These are phyloP conservation scores for Trichophyton schoenleinii DNA, from an alignment of 2,329 filamentous ascomycete genomes.

Conservation along the genomic window DNA sequence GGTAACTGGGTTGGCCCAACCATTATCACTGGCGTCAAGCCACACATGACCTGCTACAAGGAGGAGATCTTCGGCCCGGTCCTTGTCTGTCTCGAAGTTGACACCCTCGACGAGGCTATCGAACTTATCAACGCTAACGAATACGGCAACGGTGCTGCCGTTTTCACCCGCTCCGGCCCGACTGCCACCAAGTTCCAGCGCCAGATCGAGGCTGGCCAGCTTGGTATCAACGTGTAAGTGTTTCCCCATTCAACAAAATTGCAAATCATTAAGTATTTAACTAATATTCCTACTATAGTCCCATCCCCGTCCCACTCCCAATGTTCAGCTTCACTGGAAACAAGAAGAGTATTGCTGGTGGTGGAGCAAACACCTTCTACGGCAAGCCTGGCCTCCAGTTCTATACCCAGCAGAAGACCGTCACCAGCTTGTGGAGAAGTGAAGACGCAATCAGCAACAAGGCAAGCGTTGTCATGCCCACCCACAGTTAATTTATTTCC, in stretches of 20 bases:
- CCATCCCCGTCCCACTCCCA: slow-evolving; percentile 50
- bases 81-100: slow-evolving; percentile 48
- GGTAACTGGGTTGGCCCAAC: slow-evolving; percentile 55
- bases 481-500: slow-evolving; percentile 29
- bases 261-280: neutral
- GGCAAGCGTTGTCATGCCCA: slow-evolving; percentile 82
- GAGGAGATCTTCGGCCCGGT: slow-evolving; percentile 58
- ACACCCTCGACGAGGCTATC: slow-evolving; percentile 51
- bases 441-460: slow-evolving; percentile 76
- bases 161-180: slow-evolving; percentile 52
- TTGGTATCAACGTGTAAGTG: slow-evolving; percentile 49
- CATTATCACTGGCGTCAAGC: slow-evolving; percentile 52
- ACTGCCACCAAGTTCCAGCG: slow-evolving; percentile 52
- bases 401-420: slow-evolving; percentile 96
- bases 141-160: slow-evolving; percentile 54
- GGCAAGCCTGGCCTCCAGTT: slow-evolving; percentile 85
- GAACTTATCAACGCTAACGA: slow-evolving; percentile 53
- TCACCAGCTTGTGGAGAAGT: slow-evolving; percentile 79
- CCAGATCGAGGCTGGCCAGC: slow-evolving; percentile 53
- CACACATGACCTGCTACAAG: slow-evolving; percentile 53
- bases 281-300: slow-evolving; percentile 16
- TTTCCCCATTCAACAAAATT: neutral
- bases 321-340: slow-evolving; percentile 56
- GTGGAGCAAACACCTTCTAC: slow-evolving; percentile 89
- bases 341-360: slow-evolving; percentile 86